A percentile compares a stretch with the other conserved stretches of the same genome.
Evolutionary conservation across 2,329 filamentous ascomycete species (phyloP).

Genomic region (Scolecobasidium constrictum): DNA sequence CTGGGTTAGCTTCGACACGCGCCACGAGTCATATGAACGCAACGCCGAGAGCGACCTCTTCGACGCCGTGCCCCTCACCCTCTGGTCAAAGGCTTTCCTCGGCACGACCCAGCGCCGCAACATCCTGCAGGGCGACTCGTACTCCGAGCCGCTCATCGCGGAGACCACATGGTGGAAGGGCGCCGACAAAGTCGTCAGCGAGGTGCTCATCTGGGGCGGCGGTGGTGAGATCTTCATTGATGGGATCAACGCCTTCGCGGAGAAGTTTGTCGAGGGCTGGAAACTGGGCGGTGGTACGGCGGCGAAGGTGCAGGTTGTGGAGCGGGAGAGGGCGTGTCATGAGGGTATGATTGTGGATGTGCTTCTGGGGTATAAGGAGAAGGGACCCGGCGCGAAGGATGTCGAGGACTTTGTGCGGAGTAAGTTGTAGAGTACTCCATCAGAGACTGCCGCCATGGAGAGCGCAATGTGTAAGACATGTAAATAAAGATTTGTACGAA

Average conservation of each 20-base stretch:
- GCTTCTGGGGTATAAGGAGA: slow-evolving; percentile 9
- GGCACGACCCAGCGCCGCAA: slow-evolving; percentile 1
- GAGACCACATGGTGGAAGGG: slow-evolving; percentile 42
- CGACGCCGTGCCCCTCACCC: slow-evolving; percentile 1
- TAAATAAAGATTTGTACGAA: no score
- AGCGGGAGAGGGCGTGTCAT: background rate
- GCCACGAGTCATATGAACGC: background rate
- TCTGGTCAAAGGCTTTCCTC: slow-evolving; percentile 2
- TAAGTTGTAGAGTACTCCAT: no score
- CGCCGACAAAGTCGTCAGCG: slow-evolving; percentile 27
- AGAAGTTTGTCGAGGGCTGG: slow-evolving; percentile 33
- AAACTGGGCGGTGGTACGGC: slow-evolving; percentile 11
- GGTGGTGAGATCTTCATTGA: slow-evolving; percentile 47
- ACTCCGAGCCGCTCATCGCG: slow-evolving; percentile 7
- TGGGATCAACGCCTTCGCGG: slow-evolving; percentile 40
- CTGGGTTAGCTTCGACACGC: slow-evolving; percentile 5
- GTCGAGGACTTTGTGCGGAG: slow-evolving; percentile 8
- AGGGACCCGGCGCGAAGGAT: slow-evolving; percentile 2
- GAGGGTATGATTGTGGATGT: slow-evolving; percentile 6
- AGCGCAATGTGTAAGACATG: no score
- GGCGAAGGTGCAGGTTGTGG: background rate
- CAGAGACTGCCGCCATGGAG: no score
- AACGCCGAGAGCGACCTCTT: slow-evolving; percentile 9
- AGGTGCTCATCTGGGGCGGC: slow-evolving; percentile 44
- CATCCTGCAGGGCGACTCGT: slow-evolving; percentile 6